Evolutionary conservation across 306 rosid genomes (phyloP).

Genomic region (Cicer cuneatum): DNA sequence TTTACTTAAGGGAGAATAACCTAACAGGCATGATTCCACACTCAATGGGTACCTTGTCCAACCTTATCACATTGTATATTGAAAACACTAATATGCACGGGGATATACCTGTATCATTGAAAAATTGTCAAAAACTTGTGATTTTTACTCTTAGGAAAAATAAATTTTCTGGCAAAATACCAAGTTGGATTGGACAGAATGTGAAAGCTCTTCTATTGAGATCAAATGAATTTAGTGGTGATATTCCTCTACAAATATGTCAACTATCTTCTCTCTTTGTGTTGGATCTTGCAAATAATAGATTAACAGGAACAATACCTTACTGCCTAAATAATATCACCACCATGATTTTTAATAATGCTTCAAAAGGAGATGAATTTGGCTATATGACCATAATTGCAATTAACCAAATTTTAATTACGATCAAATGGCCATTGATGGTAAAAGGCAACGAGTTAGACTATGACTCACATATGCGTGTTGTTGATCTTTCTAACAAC

Average conservation of each 20-base stretch:
- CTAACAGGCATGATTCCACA: constrained; percentile 4
- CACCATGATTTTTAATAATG: not conserved
- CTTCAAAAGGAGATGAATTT: not conserved
- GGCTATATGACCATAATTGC: not conserved
- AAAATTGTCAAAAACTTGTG: not conserved
- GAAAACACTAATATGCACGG: not conserved
- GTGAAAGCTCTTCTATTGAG: not conserved
- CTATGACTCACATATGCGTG: not conserved
- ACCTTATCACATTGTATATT: not conserved
- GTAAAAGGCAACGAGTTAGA: not conserved
- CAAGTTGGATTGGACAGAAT: not conserved
- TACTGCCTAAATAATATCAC: not conserved
- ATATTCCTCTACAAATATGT: constrained; percentile 1
- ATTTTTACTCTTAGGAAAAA: not conserved
- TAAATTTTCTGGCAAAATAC: not conserved
- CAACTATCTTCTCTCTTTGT: not conserved
- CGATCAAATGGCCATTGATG: rapidly evolving
- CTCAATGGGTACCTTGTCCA: not conserved
- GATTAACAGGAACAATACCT: not conserved
- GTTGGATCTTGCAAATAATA: not conserved
- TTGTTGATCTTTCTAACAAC: constrained; percentile 23
- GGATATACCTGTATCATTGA: not conserved
- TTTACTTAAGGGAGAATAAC: not conserved
- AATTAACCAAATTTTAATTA: rapidly evolving
- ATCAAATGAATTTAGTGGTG: constrained; percentile 26